These are phyloP conservation scores for Delonix regia DNA, from an alignment of 306 rosid species.

Conservation along the genomic window DNA sequence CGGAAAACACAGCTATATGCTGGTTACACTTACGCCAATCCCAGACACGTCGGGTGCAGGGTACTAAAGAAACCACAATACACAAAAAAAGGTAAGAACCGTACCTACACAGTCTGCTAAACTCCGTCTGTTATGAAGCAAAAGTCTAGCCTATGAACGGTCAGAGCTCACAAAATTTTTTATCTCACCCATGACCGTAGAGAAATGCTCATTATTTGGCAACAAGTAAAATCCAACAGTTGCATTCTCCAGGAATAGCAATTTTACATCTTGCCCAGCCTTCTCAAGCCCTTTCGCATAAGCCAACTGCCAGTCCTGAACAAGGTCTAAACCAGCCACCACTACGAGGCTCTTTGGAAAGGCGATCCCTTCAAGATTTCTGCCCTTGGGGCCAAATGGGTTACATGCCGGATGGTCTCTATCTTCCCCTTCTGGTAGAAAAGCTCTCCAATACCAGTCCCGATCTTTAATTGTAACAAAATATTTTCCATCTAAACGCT, in stretches of 20 bases:
- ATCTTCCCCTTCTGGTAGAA: constrained; percentile 93
- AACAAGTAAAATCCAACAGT: constrained; percentile 91
- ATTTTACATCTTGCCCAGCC: constrained; percentile 71
- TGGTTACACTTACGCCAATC: constrained; percentile 39
- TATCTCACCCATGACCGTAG: constrained; percentile 87
- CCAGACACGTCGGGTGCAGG: constrained; percentile 52
- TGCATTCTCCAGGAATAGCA: constrained; percentile 80
- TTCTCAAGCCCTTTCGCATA: constrained; percentile 83
- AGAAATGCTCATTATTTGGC: constrained; percentile 87
- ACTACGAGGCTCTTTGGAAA: constrained; percentile 96
- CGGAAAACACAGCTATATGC: constrained; percentile 60
- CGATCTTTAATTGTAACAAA: constrained; percentile 81
- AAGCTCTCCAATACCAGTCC: constrained; percentile 99
- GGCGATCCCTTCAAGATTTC: constrained; percentile 57
- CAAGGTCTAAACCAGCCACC: constrained; percentile 93
- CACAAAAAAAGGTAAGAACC: constrained; percentile 54
- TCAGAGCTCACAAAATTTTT: constrained; percentile 73
- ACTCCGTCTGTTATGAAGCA: constrained; percentile 53
- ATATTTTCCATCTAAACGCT: constrained; percentile 81
- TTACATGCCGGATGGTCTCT: constrained; percentile 95
- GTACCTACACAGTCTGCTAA: constrained; percentile 74
- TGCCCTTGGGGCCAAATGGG: constrained; percentile 87
- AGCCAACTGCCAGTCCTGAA: constrained; percentile 96
- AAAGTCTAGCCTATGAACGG: constrained; percentile 67
- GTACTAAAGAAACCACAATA: constrained; percentile 52